These are phyloP conservation scores for Kluyveromyces aestuarii DNA, from an alignment of 805 yeast species.

Conservation along the genomic window DNA sequence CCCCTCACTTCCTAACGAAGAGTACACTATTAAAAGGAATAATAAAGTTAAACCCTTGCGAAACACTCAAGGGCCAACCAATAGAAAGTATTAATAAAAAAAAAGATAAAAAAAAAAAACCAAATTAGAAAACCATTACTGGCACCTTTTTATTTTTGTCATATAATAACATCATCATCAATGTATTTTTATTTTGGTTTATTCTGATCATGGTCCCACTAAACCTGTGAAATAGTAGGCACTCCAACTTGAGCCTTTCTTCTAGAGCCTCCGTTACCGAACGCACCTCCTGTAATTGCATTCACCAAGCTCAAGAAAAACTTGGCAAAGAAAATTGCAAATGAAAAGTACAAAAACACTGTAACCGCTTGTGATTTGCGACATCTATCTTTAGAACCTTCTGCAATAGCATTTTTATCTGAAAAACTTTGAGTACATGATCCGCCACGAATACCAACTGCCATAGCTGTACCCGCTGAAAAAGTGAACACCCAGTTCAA, in stretches of 20 bases:
- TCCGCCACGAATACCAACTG: slow-evolving; percentile 81
- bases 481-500: slow-evolving; percentile 86
- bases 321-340: slow-evolving; percentile 64
- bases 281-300: slow-evolving; percentile 48
- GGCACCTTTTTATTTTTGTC: no score
- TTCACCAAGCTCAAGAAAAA: slow-evolving; percentile 42
- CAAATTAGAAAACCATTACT: no score
- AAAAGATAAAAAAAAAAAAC: no score
- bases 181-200: neutral
- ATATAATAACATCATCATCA: no score
- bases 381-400: slow-evolving; percentile 79
- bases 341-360: slow-evolving; percentile 79
- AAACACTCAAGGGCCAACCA: no score
- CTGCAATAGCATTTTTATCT: slow-evolving; percentile 55
- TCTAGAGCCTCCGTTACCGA: slow-evolving; percentile 36
- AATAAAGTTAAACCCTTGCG: no score
- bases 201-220: slow-evolving; percentile 19
- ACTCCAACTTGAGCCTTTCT: slow-evolving; percentile 63
- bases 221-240: slow-evolving; percentile 86
- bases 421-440: slow-evolving; percentile 63
- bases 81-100: no score
- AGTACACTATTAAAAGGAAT: no score
- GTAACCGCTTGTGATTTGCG: slow-evolving; percentile 85
- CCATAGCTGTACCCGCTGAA: slow-evolving; percentile 90
- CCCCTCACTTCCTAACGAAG: no score